Base-by-base conservation (phyloP, 2,329 filamentous ascomycete genomes). In the Pyrenophora teres region DNA sequence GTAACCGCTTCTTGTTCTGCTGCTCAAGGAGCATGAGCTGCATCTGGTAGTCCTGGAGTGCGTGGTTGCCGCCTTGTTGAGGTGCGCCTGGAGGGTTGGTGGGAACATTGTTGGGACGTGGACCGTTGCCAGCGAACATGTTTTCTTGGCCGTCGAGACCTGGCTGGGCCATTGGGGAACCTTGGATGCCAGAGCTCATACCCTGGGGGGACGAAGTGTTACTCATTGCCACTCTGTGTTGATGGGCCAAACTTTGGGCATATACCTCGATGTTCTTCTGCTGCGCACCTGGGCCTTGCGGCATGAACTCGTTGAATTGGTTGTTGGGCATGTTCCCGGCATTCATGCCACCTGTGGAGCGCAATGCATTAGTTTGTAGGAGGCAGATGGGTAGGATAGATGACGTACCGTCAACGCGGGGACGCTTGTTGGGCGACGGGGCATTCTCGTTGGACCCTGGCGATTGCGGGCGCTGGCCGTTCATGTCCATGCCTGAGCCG, bases 371-470 rank as follows among this genome's bases (percentile, higher is more conserved):
- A 67, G 82, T 78, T 59, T 36, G 25, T 36, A 44, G 39, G 30
- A n/a, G 81, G 33, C 72, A 74, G 21, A 40, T 25, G 33, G 59
- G 75, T 73, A 78, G 67, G 80, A 87, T 60, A 82, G 85, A 52
- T 84, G 43, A 60, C 63, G 81, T 81, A 67, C 87, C 86, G 59
- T 92, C 90, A 54, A 96, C 83, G 50, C 92, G 89, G 51, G 87
- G 90, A 67, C 92, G 85, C 79, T 97, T 97, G 57, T 89, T 93
- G 2, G 93, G 93, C 27, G 93, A 97, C 4, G 92, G 91, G 21
- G 90, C 92, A 67, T 94, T 94, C 46, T 97, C 92, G 47, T 86
- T 87, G 32, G 88, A 87, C 43, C 87, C 86, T 6, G 93, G 93
- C 30, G 93, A 96, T 51, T 87, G 86, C 23, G 91, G 87, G 53